Base-by-base conservation (phyloP, 1,284 basidiomycete genomes). In the Ustilago esculenta region DNA sequence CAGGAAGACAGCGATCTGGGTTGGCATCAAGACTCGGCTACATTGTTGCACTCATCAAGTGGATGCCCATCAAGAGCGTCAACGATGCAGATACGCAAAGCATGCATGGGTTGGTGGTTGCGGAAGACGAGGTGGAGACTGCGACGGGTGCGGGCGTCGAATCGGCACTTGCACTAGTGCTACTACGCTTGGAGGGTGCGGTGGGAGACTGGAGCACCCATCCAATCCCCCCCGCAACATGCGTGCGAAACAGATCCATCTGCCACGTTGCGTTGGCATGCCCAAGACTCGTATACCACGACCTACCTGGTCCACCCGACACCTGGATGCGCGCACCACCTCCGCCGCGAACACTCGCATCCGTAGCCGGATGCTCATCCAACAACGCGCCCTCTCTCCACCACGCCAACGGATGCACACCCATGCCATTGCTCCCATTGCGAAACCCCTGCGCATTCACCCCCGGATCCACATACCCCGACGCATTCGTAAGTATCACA, bases 271-370 rank as follows among this genome's bases (percentile, higher is more conserved):
- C 86, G 73, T 87, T 89, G 54, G 87, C 79, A 77, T 92, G 91
- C 2, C 90, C 90, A 2, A 92, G 84, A 57, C 87, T 88, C 0
- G 91, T 92, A 81, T 90, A 92, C 83, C 90, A 92, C 64, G 89
- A 90, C 37, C 90, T 85, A n/a, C 90, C 91, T 1, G 87, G 84
- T 20, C 83, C 83, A 2, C 82, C 82, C 0, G 55, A 52, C 2
- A 46, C 53, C 25, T 51, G 43, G 23, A 70, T 58, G 35, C 49
- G 47, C 39, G 63, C 64, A 3, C 73, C 71, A 3, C 69, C 65
- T 1, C 41, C 54, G 27, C 73, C 71, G 12, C 33, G 27, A 21
- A 63, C 58, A 29, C 67, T 67, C 10, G 67, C 24, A 53, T 57
- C 55, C 12, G 54, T 63, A 14, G 36, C 21, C 5, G 44, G 20